These are phyloP conservation scores for Colletotrichum sp. DNA, from an alignment of 2,329 filamentous ascomycete genomes.

Conservation along the genomic window DNA sequence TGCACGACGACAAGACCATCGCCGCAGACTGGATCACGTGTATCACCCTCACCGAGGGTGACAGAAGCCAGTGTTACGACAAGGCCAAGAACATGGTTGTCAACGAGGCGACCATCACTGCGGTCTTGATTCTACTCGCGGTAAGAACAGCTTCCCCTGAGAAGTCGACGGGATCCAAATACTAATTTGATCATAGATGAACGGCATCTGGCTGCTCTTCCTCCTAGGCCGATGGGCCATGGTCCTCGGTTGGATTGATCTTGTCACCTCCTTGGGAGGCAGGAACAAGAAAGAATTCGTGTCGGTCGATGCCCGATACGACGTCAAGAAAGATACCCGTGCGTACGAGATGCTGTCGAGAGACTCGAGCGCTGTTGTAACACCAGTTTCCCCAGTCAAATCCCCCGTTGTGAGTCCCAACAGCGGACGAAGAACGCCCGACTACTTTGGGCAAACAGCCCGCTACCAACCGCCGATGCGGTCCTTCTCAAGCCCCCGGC, in stretches of 20 bases:
- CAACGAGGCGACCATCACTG: constrained; percentile 77
- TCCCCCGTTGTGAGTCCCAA: constrained; percentile 30
- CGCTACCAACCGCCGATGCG: constrained; percentile 59
- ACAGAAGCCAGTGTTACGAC: constrained; percentile 71
- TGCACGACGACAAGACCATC: constrained; percentile 57
- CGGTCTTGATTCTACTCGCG: constrained; percentile 82
- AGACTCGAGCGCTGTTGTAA: constrained; percentile 60
- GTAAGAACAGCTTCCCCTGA: constrained; percentile 54
- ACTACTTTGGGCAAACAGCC: constrained; percentile 61
- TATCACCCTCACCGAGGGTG: constrained; percentile 59
- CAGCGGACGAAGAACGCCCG: constrained; percentile 53
- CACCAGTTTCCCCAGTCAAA: constrained; percentile 50
- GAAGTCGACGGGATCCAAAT: neutral
- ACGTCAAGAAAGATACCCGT: constrained; percentile 66
- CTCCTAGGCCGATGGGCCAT: constrained; percentile 86
- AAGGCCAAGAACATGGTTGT: constrained; percentile 69
- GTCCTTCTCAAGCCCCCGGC: constrained; percentile 62
- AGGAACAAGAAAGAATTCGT: constrained; percentile 80
- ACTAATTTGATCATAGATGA: constrained; percentile 57
- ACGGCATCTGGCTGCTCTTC: constrained; percentile 84
- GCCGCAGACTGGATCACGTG: constrained; percentile 75
- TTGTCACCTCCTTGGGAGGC: constrained; percentile 56
- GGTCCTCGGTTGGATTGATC: constrained; percentile 80
- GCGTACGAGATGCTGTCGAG: constrained; percentile 83
- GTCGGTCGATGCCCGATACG: constrained; percentile 77